Evolutionary conservation across 1,284 basidiomycete genomes (phyloP).

Genomic region (Boletellus deceptivus): DNA sequence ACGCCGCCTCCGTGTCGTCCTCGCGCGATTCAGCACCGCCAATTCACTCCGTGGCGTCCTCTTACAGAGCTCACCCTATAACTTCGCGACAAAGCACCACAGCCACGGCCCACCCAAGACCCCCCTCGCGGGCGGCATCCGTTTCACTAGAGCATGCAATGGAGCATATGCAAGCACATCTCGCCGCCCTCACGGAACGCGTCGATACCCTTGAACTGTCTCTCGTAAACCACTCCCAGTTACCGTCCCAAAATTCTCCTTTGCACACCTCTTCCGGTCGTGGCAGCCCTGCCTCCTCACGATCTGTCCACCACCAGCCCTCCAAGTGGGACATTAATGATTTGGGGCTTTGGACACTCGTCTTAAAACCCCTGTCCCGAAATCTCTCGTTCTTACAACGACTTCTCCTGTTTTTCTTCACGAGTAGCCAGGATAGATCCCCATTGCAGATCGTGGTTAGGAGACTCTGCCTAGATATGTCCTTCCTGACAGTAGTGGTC

Average conservation of each 20-base stretch:
- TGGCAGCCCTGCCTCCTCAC: conserved; percentile 41
- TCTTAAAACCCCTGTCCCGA: conserved; percentile 60
- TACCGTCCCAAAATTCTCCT: conserved; percentile 37
- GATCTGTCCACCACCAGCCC: conserved; percentile 24
- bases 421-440: conserved; percentile 51
- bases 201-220: conserved; percentile 71
- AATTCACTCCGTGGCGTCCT: conserved; percentile 40
- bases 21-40: conserved; percentile 38
- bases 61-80: conserved; percentile 27
- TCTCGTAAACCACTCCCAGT: conserved; percentile 36
- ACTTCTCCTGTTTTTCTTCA: conserved; percentile 54
- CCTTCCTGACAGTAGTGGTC: conserved; percentile 63
- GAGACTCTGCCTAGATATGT: conserved; percentile 69
- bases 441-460: conserved; percentile 65
- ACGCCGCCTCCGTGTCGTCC: conserved; percentile 37
- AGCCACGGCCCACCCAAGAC: conserved; percentile 35
- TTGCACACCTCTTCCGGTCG: conserved; percentile 38
- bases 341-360: conserved; percentile 75
- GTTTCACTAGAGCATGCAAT: conserved; percentile 64
- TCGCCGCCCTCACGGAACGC: conserved; percentile 88
- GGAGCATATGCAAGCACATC: conserved; percentile 83
- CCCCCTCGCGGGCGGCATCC: conserved; percentile 41
- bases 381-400: conserved; percentile 47
- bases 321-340: conserved; percentile 66
- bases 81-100: conserved; percentile 31